A percentile compares a stretch with the other conserved stretches of the same genome.
These are phyloP conservation scores for Boletellus deceptivus DNA, from an alignment of 1,284 basidiomycete species.

Conservation along the genomic window DNA sequence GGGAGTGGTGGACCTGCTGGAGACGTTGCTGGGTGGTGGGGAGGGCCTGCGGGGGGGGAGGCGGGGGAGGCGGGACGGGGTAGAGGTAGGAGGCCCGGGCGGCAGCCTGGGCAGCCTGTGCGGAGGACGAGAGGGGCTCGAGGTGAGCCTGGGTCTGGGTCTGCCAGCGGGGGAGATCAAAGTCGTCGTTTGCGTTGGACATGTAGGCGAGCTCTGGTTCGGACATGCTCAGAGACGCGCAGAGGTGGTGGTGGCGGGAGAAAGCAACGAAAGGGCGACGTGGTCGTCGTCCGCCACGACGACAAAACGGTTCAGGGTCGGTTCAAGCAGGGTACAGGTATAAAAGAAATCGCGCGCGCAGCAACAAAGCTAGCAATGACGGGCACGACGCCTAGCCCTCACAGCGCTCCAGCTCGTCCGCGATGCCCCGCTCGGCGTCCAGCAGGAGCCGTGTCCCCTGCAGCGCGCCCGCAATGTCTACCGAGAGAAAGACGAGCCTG, in stretches of 20 bases:
- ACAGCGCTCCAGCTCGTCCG: conserved; percentile 42
- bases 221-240: conserved; percentile 38
- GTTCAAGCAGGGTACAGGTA: conserved; percentile 10
- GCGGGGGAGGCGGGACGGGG: conserved; percentile 43
- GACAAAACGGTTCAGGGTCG: conserved; percentile 34
- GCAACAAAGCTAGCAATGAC: neutral
- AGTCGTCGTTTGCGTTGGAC: conserved; percentile 54
- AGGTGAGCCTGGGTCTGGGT: conserved; percentile 60
- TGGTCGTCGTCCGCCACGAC: conserved; percentile 24
- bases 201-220: conserved; percentile 55
- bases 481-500: conserved; percentile 68
- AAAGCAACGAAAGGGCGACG: neutral
- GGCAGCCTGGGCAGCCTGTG: conserved; percentile 57
- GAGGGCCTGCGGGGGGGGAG: conserved; percentile 38
- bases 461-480: conserved; percentile 53
- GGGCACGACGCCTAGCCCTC: neutral
- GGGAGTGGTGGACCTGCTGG: conserved; percentile 38
- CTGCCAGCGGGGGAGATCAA: conserved; percentile 81
- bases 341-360: neutral
- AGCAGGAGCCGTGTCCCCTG: conserved; percentile 47
- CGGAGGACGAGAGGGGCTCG: conserved; percentile 62
- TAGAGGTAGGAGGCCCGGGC: conserved; percentile 46
- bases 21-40: conserved; percentile 21
- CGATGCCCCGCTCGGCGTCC: conserved; percentile 57
- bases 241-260: neutral